A percentile compares a stretch with the other conserved stretches of the same genome.
Conservation (phyloP, 2,329 filamentous ascomycete genomes). For the Sarocladiaceae sp. region DNA sequence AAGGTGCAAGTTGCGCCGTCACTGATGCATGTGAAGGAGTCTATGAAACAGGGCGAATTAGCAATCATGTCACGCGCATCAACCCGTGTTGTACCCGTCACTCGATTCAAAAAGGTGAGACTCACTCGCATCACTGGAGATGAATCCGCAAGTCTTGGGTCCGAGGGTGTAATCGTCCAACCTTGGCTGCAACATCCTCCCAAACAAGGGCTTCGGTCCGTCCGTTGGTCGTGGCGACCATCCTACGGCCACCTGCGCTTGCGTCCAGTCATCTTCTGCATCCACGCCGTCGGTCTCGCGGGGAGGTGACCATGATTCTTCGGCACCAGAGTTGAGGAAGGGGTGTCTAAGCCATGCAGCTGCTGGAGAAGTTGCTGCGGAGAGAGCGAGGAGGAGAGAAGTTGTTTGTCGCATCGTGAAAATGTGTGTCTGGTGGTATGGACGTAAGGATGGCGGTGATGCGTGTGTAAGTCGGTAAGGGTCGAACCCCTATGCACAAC, state of each 20-base stretch:
- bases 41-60: conserved; percentile 13
- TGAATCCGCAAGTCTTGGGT: conserved; percentile 27
- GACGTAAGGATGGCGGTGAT: too few species aligned
- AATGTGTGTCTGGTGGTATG: too few species aligned
- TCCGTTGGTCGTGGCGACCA: conserved; percentile 27
- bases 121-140: conserved; percentile 23
- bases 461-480: too few species aligned
- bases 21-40: conserved; percentile 24
- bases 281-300: conserved; percentile 20
- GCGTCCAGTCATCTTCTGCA: conserved; percentile 13
- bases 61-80: background rate
- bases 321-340: conserved; percentile 16
- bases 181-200: conserved; percentile 24
- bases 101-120: conserved; percentile 9
- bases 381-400: conserved; percentile 19
- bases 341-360: conserved; percentile 19
- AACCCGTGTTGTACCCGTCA: too few species aligned
- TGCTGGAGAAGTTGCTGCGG: conserved; percentile 15
- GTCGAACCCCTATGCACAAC: too few species aligned
- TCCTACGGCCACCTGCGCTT: conserved; percentile 22
- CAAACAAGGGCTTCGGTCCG: conserved; percentile 22
- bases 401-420: background rate
- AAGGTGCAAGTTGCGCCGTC: conserved; percentile 21
- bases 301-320: conserved; percentile 24
- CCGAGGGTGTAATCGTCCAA: conserved; percentile 23